phyloP scores from a whole-genome alignment of 1,284 basidiomycete species.

The Leucoagaricus sp. region DNA sequence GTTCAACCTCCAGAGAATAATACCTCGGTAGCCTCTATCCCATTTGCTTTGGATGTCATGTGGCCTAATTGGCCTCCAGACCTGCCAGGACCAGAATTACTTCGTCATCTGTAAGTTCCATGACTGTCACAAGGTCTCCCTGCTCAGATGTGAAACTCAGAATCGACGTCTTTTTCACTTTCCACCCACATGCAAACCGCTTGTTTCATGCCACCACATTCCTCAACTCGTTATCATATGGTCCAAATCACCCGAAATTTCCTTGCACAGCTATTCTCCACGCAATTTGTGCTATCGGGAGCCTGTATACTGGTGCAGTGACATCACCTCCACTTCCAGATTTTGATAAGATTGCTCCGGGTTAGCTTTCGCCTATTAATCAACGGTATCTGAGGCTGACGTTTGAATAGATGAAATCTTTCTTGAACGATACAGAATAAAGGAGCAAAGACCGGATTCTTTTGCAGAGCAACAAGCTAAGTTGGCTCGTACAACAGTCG shows the following conservation, averaged over 20 bases:
- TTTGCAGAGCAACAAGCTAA: conserved; percentile 71
- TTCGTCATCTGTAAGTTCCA: conserved; percentile 66
- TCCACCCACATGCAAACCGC: conserved; percentile 66
- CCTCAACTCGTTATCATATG: conserved; percentile 60
- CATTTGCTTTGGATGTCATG: conserved; percentile 41
- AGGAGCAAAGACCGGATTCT: conserved; percentile 51
- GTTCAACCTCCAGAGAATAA: conserved; percentile 11
- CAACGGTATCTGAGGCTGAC: neutral
- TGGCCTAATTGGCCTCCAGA: conserved; percentile 66
- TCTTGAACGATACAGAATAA: conserved; percentile 43
- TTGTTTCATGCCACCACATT: conserved; percentile 69
- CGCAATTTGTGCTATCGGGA: conserved; percentile 75
- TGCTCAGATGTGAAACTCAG: too few relatives aligned
- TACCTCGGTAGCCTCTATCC: conserved; percentile 10
- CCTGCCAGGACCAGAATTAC: conserved; percentile 57
- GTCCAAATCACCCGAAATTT: conserved; percentile 70
- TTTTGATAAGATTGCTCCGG: conserved; percentile 47
- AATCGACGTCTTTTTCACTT: conserved; percentile 72
- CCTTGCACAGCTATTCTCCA: conserved; percentile 69
- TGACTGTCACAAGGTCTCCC: too few relatives aligned
- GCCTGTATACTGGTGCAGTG: conserved; percentile 62
- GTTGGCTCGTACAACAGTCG: conserved; percentile 52
- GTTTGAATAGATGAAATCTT: conserved; percentile 52
- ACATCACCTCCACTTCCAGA: conserved; percentile 53
- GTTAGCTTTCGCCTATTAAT: conserved; percentile 30